A percentile compares a stretch with the other conserved stretches of the same genome.
Conservation (phyloP, 768 basidiomycete species). For the Boletus rufocinnamomeus region DNA sequence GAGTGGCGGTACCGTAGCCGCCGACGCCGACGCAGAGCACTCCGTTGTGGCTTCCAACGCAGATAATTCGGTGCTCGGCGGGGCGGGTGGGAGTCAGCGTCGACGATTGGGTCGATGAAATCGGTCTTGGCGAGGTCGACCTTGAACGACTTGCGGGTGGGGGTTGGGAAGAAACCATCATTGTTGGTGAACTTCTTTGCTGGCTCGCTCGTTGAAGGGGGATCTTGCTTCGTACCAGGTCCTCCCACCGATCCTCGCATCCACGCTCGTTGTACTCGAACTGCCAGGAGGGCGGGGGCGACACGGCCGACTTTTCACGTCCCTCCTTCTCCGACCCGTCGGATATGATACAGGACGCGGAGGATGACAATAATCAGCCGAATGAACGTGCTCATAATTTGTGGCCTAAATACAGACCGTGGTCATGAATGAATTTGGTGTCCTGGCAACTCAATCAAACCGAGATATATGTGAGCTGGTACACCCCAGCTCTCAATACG, state of each 20-base stretch:
- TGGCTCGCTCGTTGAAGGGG: conserved; percentile 60
- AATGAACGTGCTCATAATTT: no score
- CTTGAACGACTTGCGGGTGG: conserved; percentile 65
- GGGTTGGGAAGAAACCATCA: conserved; percentile 66
- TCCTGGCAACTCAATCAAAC: no score
- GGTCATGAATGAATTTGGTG: no score
- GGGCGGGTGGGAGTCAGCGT: conserved; percentile 30
- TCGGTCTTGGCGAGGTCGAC: conserved; percentile 67
- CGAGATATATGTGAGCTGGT: no score
- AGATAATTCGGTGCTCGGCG: conserved; percentile 23
- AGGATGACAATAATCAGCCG: no score
- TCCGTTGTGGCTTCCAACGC: conserved; percentile 25
- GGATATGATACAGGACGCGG: no score
- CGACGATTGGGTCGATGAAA: conserved; percentile 43
- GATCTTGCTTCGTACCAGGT: conserved; percentile 23
- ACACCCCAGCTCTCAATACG: no score
- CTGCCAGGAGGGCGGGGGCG: conserved; percentile 11
- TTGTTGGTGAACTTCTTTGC: conserved; percentile 65
- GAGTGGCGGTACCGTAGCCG: conserved; percentile 44
- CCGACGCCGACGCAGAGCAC: conserved; percentile 2
- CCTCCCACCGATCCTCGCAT: conserved; percentile 1
- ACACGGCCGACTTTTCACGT: conserved; percentile 20
- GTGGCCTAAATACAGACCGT: no score
- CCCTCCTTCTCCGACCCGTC: conserved; percentile 25
- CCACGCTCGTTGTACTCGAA: conserved; percentile 22